Base-by-base conservation (phyloP, 2,329 filamentous ascomycete genomes). In the Colletotrichum lupini region DNA sequence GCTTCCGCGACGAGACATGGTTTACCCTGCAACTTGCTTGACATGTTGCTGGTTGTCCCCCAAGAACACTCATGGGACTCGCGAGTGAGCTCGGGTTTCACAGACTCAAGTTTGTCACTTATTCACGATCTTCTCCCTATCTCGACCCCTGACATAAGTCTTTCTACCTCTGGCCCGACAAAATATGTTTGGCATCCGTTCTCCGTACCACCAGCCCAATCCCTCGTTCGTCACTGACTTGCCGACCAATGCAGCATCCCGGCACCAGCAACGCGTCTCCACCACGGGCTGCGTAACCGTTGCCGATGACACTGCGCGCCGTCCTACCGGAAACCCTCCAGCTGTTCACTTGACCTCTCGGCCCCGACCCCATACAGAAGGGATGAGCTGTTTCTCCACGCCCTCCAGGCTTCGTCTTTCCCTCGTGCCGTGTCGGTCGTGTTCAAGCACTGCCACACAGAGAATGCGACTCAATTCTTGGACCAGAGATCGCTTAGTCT, bases 291-390 rank as follows among this genome's bases (percentile, higher is more conserved):
- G 57, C 52, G 52, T 62, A 62, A 62, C 46, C 56, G 49, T 62
- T 62, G 35, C 57, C 64, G 63, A 62, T 67, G 63, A 49, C 68
- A 70, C 67, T 37, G 35, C 46, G 16, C 56, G 26, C 62, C 57
- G 68, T 55, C 68, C 68, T 74, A 68, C 67, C 72, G 68, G 68
- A 63, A 72, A 72, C 24, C 58, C 56, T 64, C 72, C 68, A 63
- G 68, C 32, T 72, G 62, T 58, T 72, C 72, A 74, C 72, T 72
- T 67, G 72, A 74, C 72, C 68, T 26, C 62, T 56, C 22, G n/a
- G 49, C 60, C 55, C 9, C 67, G 49, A 32, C 72, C 52, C 57
- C 62, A 68, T 58, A 26, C 12, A 58, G 68, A 63, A 72, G 64
- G 57, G 72, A 74, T 74, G 62, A 49, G 57, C 72, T 59, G 37